Percentiles rank a stretch among this genome's conserved stretches.
Evolutionary conservation across 2,329 filamentous ascomycete genomes (phyloP).

Genomic region (Fonsecaea erecta): DNA sequence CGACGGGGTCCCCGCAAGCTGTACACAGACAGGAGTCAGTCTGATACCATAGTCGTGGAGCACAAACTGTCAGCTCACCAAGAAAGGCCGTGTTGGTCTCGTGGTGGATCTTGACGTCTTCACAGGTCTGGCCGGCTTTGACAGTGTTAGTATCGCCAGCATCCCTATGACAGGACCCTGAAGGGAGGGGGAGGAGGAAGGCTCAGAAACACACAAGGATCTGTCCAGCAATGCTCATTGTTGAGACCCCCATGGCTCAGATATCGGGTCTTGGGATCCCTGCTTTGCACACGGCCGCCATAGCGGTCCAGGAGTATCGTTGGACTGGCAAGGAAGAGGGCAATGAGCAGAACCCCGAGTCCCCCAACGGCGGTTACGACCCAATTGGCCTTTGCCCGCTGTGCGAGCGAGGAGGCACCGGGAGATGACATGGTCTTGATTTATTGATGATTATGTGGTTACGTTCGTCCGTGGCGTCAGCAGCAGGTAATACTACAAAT

Average conservation of each 20-base stretch:
- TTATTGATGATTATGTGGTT: not conserved
- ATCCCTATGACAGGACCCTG: no score
- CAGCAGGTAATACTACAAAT: not conserved
- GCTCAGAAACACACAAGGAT: not conserved
- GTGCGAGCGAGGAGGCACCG: not conserved
- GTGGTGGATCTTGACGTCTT: conserved; percentile 8
- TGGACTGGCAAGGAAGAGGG: not conserved
- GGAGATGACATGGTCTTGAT: not conserved
- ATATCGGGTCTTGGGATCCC: not conserved
- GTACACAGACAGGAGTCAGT: not conserved
- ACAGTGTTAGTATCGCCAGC: not conserved
- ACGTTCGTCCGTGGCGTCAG: not conserved
- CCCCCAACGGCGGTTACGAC: not conserved
- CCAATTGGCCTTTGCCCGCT: not conserved
- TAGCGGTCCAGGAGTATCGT: not conserved
- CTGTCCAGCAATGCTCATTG: conserved; percentile 2
- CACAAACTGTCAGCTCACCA: not conserved
- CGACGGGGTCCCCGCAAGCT: conserved; percentile 5
- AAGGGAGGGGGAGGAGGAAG: not conserved
- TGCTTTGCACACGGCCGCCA: not conserved
- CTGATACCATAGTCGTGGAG: not conserved
- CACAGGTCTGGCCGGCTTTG: conserved; percentile 1
- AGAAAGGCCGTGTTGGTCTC: conserved; percentile 1
- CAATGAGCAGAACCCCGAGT: not conserved
- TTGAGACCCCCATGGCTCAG: conserved; percentile 3